phyloP scores from a whole-genome alignment of 768 basidiomycete species.

The Amanita jacksonii region DNA sequence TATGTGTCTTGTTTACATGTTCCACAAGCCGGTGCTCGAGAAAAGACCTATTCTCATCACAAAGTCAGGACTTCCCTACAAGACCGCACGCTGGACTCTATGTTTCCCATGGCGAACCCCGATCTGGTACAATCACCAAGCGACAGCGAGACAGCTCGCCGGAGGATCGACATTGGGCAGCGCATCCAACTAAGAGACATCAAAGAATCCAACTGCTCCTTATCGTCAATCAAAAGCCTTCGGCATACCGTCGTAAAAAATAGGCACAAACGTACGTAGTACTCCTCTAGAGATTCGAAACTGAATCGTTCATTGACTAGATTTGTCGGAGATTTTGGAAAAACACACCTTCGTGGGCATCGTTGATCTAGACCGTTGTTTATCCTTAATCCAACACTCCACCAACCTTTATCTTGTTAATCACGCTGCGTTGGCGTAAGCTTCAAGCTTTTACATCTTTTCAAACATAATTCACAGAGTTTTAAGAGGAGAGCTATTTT shows the following conservation, averaged over 20 bases:
- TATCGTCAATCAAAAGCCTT: slow-evolving; percentile 67
- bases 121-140: slow-evolving; percentile 20
- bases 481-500: slow-evolving; percentile 84
- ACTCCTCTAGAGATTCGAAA: neutral
- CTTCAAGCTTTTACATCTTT: slow-evolving; percentile 11
- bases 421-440: slow-evolving; percentile 76
- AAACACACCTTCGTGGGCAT: slow-evolving; percentile 91
- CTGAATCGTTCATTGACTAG: slow-evolving; percentile 29
- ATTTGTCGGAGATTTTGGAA: slow-evolving; percentile 71
- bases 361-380: slow-evolving; percentile 61
- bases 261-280: slow-evolving; percentile 60
- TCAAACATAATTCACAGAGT: neutral
- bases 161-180: slow-evolving; percentile 15
- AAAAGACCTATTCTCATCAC: slow-evolving; percentile 66
- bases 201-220: slow-evolving; percentile 62
- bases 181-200: slow-evolving; percentile 40
- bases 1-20: neutral
- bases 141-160: neutral
- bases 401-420: slow-evolving; percentile 89
- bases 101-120: slow-evolving; percentile 69
- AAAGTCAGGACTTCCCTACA: slow-evolving; percentile 86
- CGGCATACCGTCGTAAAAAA: slow-evolving; percentile 47
- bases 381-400: slow-evolving; percentile 79
- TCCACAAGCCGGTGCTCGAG: slow-evolving; percentile 20
- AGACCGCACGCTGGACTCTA: slow-evolving; percentile 90